Evolutionary conservation across 73 alveolate genomes (phyloP), one percentile per base, ranked within the genome.

Genomic region (Paramecium caudatum): DNA sequence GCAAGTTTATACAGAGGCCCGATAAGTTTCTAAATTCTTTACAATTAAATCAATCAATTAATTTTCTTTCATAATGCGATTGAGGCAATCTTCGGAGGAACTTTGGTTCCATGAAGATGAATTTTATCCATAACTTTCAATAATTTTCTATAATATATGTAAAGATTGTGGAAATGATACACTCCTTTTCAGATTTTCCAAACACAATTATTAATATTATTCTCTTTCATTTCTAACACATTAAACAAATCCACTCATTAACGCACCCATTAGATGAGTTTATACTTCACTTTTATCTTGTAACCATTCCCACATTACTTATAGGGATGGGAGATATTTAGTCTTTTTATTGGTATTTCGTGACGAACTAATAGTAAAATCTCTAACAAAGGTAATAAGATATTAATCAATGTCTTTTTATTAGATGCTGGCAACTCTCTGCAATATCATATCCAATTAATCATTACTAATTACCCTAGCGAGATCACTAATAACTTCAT

Each of bases 401-500:
- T 74, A 17, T 0, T 21, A 8, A 74, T 74, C 88, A 41, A 27
- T 27, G 9, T 74, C 62, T 41, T 74, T 43, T 45, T 74, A 37
- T 41, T 5, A 16, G 4, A 74, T 13, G 15, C 19, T 74, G 1
- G 5, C 2, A 6, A 74, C 12, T 15, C 16, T 19, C 3, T 0
- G 6, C 36, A 1, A 41, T 1, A 74, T 41, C 10, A 27, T 27
- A 4, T 74, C 88, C 30, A 43, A 1, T 21, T 41, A 21, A 3
- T 74, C 88, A 12, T 43, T n/a, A 37, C 9, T 19, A 25, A 74
- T 19, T 2, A 74, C 88, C 32, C 30, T 74, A 0, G 69, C 43
- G 5, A 74, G 36, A 17, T 74, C 88, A 74, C 68, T 74, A 1
- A 74, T 74, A 4, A 74, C 88, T 45, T 74, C 88, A 43, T 74